phyloP scores from a whole-genome alignment of 2,329 filamentous ascomycete genomes.

The Fusarium odoratissimum region DNA sequence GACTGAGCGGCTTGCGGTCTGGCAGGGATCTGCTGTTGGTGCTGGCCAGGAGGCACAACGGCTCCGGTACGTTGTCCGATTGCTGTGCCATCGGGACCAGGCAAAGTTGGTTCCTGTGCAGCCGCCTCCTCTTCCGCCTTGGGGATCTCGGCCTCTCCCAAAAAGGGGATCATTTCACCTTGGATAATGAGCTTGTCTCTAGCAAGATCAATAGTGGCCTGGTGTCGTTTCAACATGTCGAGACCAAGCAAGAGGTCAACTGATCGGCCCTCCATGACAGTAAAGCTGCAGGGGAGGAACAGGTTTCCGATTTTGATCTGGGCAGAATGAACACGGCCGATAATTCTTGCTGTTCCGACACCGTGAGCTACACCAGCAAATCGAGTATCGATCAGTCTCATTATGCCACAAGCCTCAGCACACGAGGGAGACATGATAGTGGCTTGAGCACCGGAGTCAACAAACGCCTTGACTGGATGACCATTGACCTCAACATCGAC shows the following conservation, averaged over 20 bases:
- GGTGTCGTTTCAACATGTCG: slow-evolving; percentile 97
- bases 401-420: slow-evolving; percentile 92
- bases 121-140: slow-evolving; percentile 81
- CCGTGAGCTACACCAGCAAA: slow-evolving; percentile 93
- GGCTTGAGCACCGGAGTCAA: slow-evolving; percentile 96
- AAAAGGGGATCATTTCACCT: slow-evolving; percentile 86
- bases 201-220: slow-evolving; percentile 89
- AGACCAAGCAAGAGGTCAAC: slow-evolving; percentile 93
- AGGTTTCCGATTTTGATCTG: slow-evolving; percentile 92
- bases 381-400: slow-evolving; percentile 92
- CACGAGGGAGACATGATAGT: slow-evolving; percentile 98
- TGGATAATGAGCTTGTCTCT: slow-evolving; percentile 89
- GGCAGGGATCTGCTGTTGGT: slow-evolving; percentile 27
- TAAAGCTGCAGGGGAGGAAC: slow-evolving; percentile 93
- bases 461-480: slow-evolving; percentile 91
- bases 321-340: slow-evolving; percentile 94
- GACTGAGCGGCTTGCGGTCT: slow-evolving; percentile 41
- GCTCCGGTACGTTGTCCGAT: slow-evolving; percentile 88
- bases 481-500: slow-evolving; percentile 96
- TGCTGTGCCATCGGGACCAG: slow-evolving; percentile 87
- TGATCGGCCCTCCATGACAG: slow-evolving; percentile 98
- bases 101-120: slow-evolving; percentile 83
- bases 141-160: slow-evolving; percentile 95
- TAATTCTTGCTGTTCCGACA: slow-evolving; percentile 93
- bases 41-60: slow-evolving; percentile 58